Percentiles rank a stretch among this genome's conserved stretches.
These are phyloP conservation scores for Cystoderma amianthinum DNA, from an alignment of 768 basidiomycete species.

Conservation along the genomic window DNA sequence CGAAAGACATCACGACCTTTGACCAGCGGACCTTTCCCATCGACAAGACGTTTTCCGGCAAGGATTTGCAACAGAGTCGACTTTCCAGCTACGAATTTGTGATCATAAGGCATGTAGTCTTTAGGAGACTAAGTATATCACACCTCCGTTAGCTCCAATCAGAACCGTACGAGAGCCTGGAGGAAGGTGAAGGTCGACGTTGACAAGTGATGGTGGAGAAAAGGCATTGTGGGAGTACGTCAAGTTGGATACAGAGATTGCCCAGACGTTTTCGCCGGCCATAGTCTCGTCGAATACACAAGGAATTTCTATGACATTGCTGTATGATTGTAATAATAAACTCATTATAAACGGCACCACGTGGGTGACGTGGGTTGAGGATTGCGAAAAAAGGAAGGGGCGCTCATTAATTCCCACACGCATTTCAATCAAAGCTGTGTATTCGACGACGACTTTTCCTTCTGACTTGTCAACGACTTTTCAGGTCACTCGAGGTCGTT, in stretches of 20 bases:
- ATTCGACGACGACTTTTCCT: constrained; percentile 5
- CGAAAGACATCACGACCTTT: constrained; percentile 86
- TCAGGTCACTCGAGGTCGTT: constrained; percentile 3
- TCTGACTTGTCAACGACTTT: constrained; percentile 10
- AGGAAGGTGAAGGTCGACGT: constrained; percentile 62
- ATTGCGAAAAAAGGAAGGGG: too few species aligned
- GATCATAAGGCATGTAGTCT: too few species aligned
- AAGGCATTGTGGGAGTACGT: constrained; percentile 49
- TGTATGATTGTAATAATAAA: too few species aligned
- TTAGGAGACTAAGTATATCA: constrained; percentile 13
- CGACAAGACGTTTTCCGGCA: constrained; percentile 83
- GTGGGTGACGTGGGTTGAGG: too few species aligned
- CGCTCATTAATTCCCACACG: too few species aligned
- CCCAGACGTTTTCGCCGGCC: too few species aligned
- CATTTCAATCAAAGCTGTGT: too few species aligned
- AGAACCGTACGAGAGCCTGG: constrained; percentile 79
- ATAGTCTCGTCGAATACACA: too few species aligned
- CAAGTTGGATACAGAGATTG: constrained; percentile 42
- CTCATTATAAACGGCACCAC: too few species aligned
- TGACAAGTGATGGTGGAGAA: constrained; percentile 45
- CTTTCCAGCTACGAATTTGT: constrained; percentile 68
- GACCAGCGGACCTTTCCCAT: constrained; percentile 55
- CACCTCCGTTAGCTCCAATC: constrained; percentile 92
- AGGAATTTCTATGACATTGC: too few species aligned
- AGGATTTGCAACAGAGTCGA: constrained; percentile 93